Base-by-base conservation (phyloP, 192 early-diverging fungal genomes). In the Spizellomyces sp. region DNA sequence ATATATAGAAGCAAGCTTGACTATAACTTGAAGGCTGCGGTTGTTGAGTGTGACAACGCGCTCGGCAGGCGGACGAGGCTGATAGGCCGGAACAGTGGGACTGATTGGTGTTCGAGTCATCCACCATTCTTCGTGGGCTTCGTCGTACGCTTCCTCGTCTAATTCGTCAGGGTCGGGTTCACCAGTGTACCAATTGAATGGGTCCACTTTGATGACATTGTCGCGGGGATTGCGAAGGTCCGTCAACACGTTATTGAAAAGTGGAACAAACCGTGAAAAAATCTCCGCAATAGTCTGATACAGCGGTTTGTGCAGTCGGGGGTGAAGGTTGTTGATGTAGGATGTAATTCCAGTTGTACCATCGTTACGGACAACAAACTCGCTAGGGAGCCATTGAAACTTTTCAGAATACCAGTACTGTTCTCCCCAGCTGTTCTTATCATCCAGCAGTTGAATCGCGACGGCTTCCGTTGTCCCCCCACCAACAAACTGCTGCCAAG, bases 241-340 rank as follows among this genome's bases (percentile, higher is more conserved):
- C 9, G 68, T 45, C 15, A 12, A 5, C 0, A 62, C 44, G 8
- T 56, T 43, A 67, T 92, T 89, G 47, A 93, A 88, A 77, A 90
- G 67, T 5, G 90, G 90, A 4, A 92, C 62, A 58, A 91, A 84
- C 44, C 58, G 58, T 41, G 76, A 74, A 56, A 93, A 82, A 41
- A 87, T 76, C 19, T 47, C 45, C 2, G 71, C 77, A 44, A 93
- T 76, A 12, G 78, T 75, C 5, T 71, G 74, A 57, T 92, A 90
- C 65, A 88, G 62, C 8, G 71, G 70, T 64, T 82, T 73, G 45
- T 83, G 74, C 17, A 66, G 36, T 19, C 19, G 6, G 8, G 87
- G 90, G 48, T 91, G 83, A 22, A 91, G 58, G 62, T 92, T 92
- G 82, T 92, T 91, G 80, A 93, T 92, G 74, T 92, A 92, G 2